A percentile compares a stretch with the other conserved stretches of the same genome.
These are phyloP conservation scores for Fusarium sp. DNA, from an alignment of 2,329 filamentous ascomycete species.

Conservation along the genomic window DNA sequence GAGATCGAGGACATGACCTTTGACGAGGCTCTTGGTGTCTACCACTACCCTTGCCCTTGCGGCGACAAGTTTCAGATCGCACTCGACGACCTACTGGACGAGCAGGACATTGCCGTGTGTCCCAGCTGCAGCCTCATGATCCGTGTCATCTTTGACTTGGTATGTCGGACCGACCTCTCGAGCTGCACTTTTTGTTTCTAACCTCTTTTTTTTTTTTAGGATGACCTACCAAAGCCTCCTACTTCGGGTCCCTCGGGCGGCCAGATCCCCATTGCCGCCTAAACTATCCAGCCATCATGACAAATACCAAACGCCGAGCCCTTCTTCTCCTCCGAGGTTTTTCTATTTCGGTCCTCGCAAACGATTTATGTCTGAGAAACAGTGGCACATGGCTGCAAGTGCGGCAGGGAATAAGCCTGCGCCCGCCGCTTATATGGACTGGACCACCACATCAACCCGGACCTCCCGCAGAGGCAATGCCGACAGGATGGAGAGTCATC, in stretches of 20 bases:
- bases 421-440: background rate
- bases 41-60: conserved; percentile 96
- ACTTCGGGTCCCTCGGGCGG: conserved; percentile 45
- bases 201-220: conserved; percentile 44
- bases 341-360: conserved; percentile 1
- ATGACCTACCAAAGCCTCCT: conserved; percentile 55
- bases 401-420: background rate
- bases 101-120: conserved; percentile 94
- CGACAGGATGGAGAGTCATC: background rate
- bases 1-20: conserved; percentile 99
- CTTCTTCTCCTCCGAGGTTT: background rate
- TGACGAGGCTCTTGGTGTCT: conserved; percentile 81
- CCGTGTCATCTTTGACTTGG: conserved; percentile 86
- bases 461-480: background rate
- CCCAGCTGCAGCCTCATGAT: conserved; percentile 98
- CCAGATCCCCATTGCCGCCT: conserved; percentile 54
- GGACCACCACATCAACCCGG: background rate
- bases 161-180: conserved; percentile 53
- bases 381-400: background rate
- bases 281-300: conserved; percentile 23
- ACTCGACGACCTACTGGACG: conserved; percentile 83
- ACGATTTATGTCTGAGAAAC: background rate
- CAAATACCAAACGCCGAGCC: background rate
- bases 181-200: background rate
- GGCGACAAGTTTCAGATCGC: conserved; percentile 95